Evolutionary conservation across 306 rosid species (phyloP), one percentile per base, ranked within the genome.

Genomic region (Lathyrus sativus): DNA sequence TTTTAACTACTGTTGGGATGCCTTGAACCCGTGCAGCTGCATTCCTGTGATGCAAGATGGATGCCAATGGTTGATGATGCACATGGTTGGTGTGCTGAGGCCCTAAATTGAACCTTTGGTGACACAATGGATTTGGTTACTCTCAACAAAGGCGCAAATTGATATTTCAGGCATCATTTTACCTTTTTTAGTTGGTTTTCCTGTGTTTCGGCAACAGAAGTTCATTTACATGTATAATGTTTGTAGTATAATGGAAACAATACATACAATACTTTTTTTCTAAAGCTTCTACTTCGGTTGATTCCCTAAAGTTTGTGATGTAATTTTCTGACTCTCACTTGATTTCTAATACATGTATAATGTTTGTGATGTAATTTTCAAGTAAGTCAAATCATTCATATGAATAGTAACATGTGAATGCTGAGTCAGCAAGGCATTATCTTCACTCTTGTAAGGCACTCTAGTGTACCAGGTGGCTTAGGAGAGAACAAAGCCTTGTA

Each of bases 31-130:
- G 78, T 46, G 70, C 72, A 19, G 76, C 88, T 17, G 79, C 62
- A 2, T 62, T 64, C 96, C 97, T 37, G 84, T 81, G 63, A 78
- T 93, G 91, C 95, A 90, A 67, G 96, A 90, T 28, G 88, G 78
- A 90, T 90, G 96, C 97, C 96, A 4, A 86, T 86, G 0, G 85
- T 93, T 4, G 96, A 88, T 44, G 90, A 93, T 29, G 97, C 96
- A 7, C 95, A 90, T 24, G 91, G 96, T 69, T 88, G 96, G 98
- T 86, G 96, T 11, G 95, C 87, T 7, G 87, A 85, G 81, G 91
- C 95, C 19, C 74, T 90, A n/a, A 56, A 74, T 64, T 78, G 72
- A 62, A 68, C 81, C 58, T 79, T 78, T 73, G 98, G 98, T 54
- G 71, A 85, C 29, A 46, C 83, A 41, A 51, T 82, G 24, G 97